Conservation (phyloP, 495 filamentous ascomycete genomes). For the Sphaerosporella brunnea region DNA sequence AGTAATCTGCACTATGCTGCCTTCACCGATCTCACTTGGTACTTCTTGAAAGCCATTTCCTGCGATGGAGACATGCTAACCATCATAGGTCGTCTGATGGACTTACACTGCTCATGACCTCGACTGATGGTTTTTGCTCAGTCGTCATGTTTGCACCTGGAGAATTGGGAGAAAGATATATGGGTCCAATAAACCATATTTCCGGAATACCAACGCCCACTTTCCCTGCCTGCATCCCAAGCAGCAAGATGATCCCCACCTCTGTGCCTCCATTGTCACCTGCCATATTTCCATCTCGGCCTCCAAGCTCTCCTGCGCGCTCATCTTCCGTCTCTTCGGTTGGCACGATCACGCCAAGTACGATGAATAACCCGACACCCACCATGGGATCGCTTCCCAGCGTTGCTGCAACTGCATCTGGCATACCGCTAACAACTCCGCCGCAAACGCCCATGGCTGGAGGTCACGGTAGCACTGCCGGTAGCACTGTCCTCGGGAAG, state of each 20-base stretch:
- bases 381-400: constrained; percentile 55
- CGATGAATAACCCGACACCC: constrained; percentile 61
- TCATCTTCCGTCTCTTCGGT: constrained; percentile 80
- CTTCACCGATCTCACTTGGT: constrained; percentile 95
- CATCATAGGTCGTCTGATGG: constrained; percentile 76
- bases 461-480: background rate
- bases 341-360: constrained; percentile 37
- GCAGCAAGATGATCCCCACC: constrained; percentile 35
- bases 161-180: constrained; percentile 77
- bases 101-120: constrained; percentile 79
- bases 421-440: constrained; percentile 54
- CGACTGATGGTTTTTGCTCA: constrained; percentile 95
- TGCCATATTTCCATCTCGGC: constrained; percentile 33
- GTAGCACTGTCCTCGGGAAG: constrained; percentile 41
- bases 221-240: constrained; percentile 47
- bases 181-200: constrained; percentile 40
- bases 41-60: too few relatives aligned
- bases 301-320: constrained; percentile 57
- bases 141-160: constrained; percentile 65
- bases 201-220: constrained; percentile 26
- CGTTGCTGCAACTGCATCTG: constrained; percentile 30
- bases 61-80: constrained; percentile 26
- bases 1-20: constrained; percentile 95
- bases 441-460: constrained; percentile 55
- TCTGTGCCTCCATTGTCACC: constrained; percentile 38